Evolutionary conservation across 176 grass and related monocot genomes (phyloP).

Genomic region (Triticum turgidum): DNA sequence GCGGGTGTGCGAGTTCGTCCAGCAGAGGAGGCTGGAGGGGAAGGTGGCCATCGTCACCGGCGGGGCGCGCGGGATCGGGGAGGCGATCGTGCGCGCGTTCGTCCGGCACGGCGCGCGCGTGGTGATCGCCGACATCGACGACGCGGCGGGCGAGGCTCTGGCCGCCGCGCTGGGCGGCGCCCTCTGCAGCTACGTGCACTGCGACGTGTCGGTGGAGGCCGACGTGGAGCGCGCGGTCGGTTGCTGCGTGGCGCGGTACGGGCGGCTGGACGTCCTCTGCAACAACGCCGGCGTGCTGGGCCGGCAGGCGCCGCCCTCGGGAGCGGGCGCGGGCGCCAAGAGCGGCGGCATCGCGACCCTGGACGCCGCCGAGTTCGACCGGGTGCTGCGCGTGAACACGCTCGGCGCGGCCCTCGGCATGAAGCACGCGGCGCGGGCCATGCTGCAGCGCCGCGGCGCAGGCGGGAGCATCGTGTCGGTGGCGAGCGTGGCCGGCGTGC

Average conservation of each 20-base stretch:
- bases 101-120: constrained; percentile 57
- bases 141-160: constrained; percentile 38
- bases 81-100: constrained; percentile 61
- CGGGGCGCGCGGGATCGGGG: constrained; percentile 66
- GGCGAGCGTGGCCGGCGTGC: constrained; percentile 39
- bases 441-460: constrained; percentile 28
- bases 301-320: constrained; percentile 29
- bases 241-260: constrained; percentile 34
- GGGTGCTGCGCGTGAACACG: constrained; percentile 50
- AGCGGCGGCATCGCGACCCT: constrained; percentile 50
- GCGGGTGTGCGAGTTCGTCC: no score
- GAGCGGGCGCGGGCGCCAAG: not conserved
- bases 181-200: constrained; percentile 41
- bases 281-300: constrained; percentile 78
- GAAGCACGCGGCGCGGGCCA: constrained; percentile 57
- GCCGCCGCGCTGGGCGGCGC: constrained; percentile 30
- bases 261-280: constrained; percentile 58
- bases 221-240: constrained; percentile 53
- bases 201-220: constrained; percentile 59
- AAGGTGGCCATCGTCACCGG: constrained; percentile 77
- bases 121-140: constrained; percentile 68
- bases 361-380: constrained; percentile 71
- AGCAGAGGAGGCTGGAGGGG: constrained; percentile 45
- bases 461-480: constrained; percentile 54
- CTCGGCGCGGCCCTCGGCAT: constrained; percentile 37